Evolutionary conservation across 495 filamentous ascomycete species (phyloP).

Genomic region (Tuber umbilicatum): DNA sequence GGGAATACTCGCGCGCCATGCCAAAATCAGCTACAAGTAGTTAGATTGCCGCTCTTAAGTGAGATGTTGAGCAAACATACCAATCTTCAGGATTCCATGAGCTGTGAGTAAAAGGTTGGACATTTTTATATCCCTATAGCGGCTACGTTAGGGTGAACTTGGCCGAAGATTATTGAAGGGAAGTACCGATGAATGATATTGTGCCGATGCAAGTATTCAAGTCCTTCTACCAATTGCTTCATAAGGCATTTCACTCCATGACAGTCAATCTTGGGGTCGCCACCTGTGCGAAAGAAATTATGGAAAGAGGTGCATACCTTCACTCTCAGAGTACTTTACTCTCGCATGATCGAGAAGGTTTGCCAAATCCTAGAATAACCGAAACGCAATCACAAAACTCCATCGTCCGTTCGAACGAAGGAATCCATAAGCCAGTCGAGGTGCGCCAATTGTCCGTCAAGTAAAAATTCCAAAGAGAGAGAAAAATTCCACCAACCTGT

Average conservation of each 20-base stretch:
- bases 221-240: slow-evolving; percentile 46
- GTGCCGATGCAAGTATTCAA: slow-evolving; percentile 48
- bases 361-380: slow-evolving; percentile 46
- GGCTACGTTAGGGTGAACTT: slow-evolving; percentile 10
- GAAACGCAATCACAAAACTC: slow-evolving; percentile 42
- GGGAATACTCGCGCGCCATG: slow-evolving; percentile 46
- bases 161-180: neutral
- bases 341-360: slow-evolving; percentile 47
- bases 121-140: slow-evolving; percentile 47
- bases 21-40: slow-evolving; percentile 46
- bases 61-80: slow-evolving; percentile 25
- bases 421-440: slow-evolving; percentile 48
- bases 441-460: slow-evolving; percentile 41
- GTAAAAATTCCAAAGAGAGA: slow-evolving; percentile 18
- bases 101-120: slow-evolving; percentile 48
- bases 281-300: neutral
- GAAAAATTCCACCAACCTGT: slow-evolving; percentile 46
- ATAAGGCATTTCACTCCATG: slow-evolving; percentile 47
- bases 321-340: slow-evolving; percentile 47
- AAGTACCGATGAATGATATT: slow-evolving; percentile 48
- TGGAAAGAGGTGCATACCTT: slow-evolving; percentile 39
- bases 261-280: neutral
- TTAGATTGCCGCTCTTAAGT: slow-evolving; percentile 10
- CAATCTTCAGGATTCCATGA: slow-evolving; percentile 47
- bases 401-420: slow-evolving; percentile 43